Percentiles rank a stretch among this genome's conserved stretches.
These are phyloP conservation scores for Paragyromitra xinjiangensis DNA, from an alignment of 495 filamentous ascomycete genomes.

Conservation along the genomic window DNA sequence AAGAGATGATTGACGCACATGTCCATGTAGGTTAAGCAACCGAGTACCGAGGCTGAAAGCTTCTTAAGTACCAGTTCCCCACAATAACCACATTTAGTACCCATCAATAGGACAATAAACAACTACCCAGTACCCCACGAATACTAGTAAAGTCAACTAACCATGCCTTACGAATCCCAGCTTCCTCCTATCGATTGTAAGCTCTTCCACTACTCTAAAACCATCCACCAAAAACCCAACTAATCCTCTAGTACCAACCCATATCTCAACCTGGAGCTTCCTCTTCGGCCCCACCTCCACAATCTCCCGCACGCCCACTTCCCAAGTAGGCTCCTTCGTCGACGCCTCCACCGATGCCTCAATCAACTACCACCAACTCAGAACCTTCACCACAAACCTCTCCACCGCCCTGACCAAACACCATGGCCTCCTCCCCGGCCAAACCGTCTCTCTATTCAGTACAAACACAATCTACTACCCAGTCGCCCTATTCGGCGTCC, in stretches of 20 bases:
- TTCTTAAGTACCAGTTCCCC: not conserved
- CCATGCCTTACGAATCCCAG: conserved; percentile 37
- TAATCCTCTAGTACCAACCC: conserved; percentile 61
- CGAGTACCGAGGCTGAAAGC: not conserved
- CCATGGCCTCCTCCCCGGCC: conserved; percentile 62
- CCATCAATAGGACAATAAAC: not conserved
- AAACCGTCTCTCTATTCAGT: conserved; percentile 67
- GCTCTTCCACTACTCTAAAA: not conserved
- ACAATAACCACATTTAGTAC: not conserved
- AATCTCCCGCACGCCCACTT: conserved; percentile 56
- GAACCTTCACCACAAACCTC: conserved; percentile 63
- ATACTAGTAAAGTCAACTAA: not conserved
- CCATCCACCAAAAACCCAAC: not conserved
- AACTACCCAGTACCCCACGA: not conserved
- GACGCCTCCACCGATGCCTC: conserved; percentile 67
- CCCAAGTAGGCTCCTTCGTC: conserved; percentile 64
- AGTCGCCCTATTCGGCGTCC: conserved; percentile 66
- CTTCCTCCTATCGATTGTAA: conserved; percentile 29
- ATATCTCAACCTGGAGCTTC: conserved; percentile 68
- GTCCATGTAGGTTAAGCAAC: not conserved
- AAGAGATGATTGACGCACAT: not conserved
- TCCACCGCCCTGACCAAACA: conserved; percentile 67
- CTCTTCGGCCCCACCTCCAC: conserved; percentile 66
- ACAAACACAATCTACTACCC: conserved; percentile 71
- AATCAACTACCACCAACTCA: conserved; percentile 66